Evolutionary conservation across 2,329 filamentous ascomycete genomes (phyloP), one percentile per base, ranked within the genome.

Genomic region (Fusarium sp.): DNA sequence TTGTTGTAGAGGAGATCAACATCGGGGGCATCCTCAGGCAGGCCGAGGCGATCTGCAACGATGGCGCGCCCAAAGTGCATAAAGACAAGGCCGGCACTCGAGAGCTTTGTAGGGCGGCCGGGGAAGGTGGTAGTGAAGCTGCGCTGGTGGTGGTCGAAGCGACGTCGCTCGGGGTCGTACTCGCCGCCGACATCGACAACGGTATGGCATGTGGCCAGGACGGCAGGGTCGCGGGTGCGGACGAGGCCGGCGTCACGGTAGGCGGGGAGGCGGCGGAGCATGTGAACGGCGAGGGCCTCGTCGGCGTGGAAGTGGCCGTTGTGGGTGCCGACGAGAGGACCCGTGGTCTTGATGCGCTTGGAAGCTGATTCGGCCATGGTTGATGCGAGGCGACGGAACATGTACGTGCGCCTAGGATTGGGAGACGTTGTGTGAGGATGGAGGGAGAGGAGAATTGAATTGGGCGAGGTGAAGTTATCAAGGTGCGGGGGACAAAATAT

Each of bases 261-360:
- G 63, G 91, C 84, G 23, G 96, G 95, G 16, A 98, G 92, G 61
- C 92, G 89, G 71, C 94, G 94, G 74, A 99, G 92, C 87, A 99
- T 94, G 86, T 97, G 94, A 71, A 99, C 95, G 62, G 96, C 96
- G 44, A 99, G 90, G 66, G 96, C 95, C 85, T 99, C 96, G 82
- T 99, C 96, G 80, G 96, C 96, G 85, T 99, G 96, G 88, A 99
- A 99, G 86, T 98, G 94, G 74, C 96, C 96, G 84, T 92, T 98
- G 88, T 99, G 96, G 31, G 96, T 99, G 78, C 95, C 96, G 79
- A 98, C 97, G 74, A 90, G 83, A 70, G 92, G 73, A 46, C 75
- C 75, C 31, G 89, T 86, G 74, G 91, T 93, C 88, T 97, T 97
- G 80, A 97, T 84, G 81, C 93, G 92, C 84, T 98, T 98, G 68